A percentile compares a stretch with the other conserved stretches of the same genome.
Conservation (phyloP, 2,329 filamentous ascomycete species). For the Venturia oleaginea region DNA sequence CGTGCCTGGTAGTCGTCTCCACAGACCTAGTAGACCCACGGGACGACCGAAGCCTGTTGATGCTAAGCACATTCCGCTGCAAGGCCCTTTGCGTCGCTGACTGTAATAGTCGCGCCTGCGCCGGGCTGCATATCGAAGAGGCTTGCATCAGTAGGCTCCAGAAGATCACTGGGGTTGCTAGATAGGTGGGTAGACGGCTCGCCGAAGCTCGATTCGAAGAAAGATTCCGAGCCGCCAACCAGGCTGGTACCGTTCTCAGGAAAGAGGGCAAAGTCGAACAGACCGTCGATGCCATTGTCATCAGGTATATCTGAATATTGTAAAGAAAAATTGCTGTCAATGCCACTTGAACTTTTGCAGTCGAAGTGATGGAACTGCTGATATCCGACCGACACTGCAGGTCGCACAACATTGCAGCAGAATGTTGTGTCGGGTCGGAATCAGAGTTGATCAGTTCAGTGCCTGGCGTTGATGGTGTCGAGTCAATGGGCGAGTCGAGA, state of each 20-base stretch:
- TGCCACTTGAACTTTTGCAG: neutral
- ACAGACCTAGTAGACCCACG: neutral
- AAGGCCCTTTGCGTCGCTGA: slow-evolving; percentile 39
- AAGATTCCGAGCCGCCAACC: slow-evolving; percentile 24
- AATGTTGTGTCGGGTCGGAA: slow-evolving; percentile 98
- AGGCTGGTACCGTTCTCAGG: slow-evolving; percentile 24
- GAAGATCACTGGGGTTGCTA: slow-evolving; percentile 22
- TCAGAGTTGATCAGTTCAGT: slow-evolving; percentile 43
- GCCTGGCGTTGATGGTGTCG: slow-evolving; percentile 30
- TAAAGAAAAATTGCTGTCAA: slow-evolving; percentile 14
- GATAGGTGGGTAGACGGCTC: slow-evolving; percentile 19
- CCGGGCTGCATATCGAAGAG: slow-evolving; percentile 36
- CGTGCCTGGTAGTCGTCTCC: neutral
- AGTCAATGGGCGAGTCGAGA: slow-evolving; percentile 18
- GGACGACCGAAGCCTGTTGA: neutral
- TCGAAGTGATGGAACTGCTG: slow-evolving; percentile 11
- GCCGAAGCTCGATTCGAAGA: slow-evolving; percentile 21
- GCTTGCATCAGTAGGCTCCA: slow-evolving; percentile 32
- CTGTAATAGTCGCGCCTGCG: slow-evolving; percentile 34
- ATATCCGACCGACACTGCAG: slow-evolving; percentile 94
- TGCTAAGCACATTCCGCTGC: slow-evolving; percentile 27
- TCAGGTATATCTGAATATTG: slow-evolving; percentile 25
- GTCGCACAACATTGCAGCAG: slow-evolving; percentile 99
- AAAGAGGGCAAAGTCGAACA: slow-evolving; percentile 34
- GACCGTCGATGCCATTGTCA: slow-evolving; percentile 22